phyloP scores from a whole-genome alignment of 768 basidiomycete genomes.

The Galerina marginata region DNA sequence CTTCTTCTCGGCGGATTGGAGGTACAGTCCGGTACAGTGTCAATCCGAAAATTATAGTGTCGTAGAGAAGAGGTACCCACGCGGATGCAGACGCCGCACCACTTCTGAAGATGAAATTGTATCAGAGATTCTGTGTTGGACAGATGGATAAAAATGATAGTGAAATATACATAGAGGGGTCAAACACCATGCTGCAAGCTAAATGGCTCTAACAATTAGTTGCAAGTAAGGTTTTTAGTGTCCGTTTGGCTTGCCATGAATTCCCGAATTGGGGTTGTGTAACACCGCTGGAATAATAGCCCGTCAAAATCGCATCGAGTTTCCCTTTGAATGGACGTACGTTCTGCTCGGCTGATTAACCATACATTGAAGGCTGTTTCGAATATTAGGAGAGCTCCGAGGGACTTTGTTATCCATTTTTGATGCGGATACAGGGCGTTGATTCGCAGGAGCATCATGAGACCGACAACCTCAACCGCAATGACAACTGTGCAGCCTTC shows the following conservation, averaged over 20 bases:
- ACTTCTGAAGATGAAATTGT: conserved; percentile 30
- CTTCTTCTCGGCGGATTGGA: conserved; percentile 35
- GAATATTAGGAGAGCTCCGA: conserved; percentile 43
- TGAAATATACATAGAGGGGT: conserved; percentile 39
- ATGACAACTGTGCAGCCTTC: conserved; percentile 60
- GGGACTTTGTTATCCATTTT: conserved; percentile 32
- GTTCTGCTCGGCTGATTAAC: conserved; percentile 55
- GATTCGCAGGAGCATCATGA: conserved; percentile 66
- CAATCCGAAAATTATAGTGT: conserved; percentile 46
- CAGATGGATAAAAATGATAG: conserved; percentile 5
- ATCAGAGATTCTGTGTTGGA: conserved; percentile 16
- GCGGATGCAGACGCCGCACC: conserved; percentile 50
- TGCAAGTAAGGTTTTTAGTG: neutral
- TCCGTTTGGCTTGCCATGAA: conserved; percentile 32
- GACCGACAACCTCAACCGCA: conserved; percentile 53
- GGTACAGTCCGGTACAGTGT: conserved; percentile 46
- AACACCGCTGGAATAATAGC: conserved; percentile 39
- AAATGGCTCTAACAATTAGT: neutral
- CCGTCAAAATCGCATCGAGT: neutral
- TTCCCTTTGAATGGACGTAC: conserved; percentile 37
- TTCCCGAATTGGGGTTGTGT: conserved; percentile 43
- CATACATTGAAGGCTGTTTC: conserved; percentile 56
- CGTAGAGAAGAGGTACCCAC: conserved; percentile 55
- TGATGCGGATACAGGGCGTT: conserved; percentile 43
- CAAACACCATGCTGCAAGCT: conserved; percentile 52